These are phyloP conservation scores for Nakaseomyces bracarensis DNA, from an alignment of 1,139 yeast genomes.

Conservation along the genomic window DNA sequence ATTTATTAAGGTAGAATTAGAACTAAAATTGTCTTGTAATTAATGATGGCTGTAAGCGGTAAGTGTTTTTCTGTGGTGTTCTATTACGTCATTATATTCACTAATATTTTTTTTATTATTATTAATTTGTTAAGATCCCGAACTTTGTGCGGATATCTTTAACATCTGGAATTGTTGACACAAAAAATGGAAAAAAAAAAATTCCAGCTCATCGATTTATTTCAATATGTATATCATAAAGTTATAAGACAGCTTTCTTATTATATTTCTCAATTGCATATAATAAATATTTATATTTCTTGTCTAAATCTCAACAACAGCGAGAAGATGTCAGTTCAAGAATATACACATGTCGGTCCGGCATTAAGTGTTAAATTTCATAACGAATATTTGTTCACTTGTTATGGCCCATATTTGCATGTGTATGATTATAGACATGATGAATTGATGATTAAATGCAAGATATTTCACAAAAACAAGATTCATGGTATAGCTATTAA, in stretches of 20 bases:
- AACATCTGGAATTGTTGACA: no score
- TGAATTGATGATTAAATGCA: slow-evolving; percentile 35
- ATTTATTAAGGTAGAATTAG: no score
- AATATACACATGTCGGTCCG: slow-evolving; percentile 81
- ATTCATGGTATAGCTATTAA: slow-evolving; percentile 61
- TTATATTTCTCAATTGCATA: neutral
- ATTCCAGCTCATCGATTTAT: slow-evolving; percentile 4
- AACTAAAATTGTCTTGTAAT: no score
- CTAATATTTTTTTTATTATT: no score
- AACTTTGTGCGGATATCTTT: no score
- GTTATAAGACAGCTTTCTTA: neutral
- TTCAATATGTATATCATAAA: neutral
- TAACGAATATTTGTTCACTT: slow-evolving; percentile 39
- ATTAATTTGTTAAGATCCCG: no score
- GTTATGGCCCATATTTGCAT: slow-evolving; percentile 64
- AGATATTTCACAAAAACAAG: slow-evolving; percentile 60
- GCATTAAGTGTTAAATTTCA: slow-evolving; percentile 54
- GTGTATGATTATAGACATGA: slow-evolving; percentile 43
- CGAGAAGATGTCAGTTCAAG: slow-evolving; percentile 1
- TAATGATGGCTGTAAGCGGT: no score
- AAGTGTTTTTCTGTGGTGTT: no score
- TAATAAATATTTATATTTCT: no score
- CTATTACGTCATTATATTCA: no score
- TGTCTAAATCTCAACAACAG: no score
- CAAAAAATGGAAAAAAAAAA: neutral